Conservation (phyloP, 352 stramenopile species). For the Phytopythium chamaehyphon region DNA sequence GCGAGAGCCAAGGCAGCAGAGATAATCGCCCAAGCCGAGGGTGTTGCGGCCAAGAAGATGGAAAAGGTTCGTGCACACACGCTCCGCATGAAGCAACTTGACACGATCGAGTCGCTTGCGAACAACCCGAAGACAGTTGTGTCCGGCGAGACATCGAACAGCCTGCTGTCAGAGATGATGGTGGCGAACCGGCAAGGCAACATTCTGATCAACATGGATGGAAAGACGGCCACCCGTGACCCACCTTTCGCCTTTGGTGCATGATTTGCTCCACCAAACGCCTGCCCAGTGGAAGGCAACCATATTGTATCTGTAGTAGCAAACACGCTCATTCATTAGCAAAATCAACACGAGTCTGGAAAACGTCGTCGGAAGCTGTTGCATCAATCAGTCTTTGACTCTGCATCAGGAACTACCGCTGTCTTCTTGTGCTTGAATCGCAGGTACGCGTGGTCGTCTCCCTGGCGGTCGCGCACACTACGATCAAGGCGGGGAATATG, state of each 20-base stretch:
- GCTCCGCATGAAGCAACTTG: constrained; percentile 42
- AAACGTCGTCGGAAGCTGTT: neutral
- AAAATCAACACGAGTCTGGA: neutral
- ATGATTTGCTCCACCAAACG: too few relatives aligned
- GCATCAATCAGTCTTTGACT: neutral
- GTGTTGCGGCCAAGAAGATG: constrained; percentile 28
- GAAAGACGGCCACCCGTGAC: neutral
- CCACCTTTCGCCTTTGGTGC: neutral
- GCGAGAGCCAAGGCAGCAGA: constrained; percentile 35
- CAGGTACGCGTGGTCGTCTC: constrained; percentile 80
- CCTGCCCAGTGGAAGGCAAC: neutral
- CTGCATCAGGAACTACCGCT: neutral
- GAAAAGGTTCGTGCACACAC: constrained; percentile 30
- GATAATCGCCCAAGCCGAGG: constrained; percentile 43
- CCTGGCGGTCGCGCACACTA: constrained; percentile 71
- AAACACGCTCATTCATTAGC: neutral
- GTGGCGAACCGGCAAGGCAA: constrained; percentile 50
- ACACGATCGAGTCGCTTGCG: constrained; percentile 33
- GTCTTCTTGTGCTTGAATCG: constrained; percentile 73
- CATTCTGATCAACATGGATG: constrained; percentile 42
- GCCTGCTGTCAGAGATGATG: constrained; percentile 48
- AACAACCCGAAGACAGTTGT: constrained; percentile 43
- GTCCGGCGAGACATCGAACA: constrained; percentile 45
- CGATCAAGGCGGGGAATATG: constrained; percentile 79
- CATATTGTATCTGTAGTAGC: too few relatives aligned